Percentiles rank a stretch among this genome's conserved stretches.
Conservation (phyloP, 2,329 filamentous ascomycete genomes). For the Diaporthe citri region DNA sequence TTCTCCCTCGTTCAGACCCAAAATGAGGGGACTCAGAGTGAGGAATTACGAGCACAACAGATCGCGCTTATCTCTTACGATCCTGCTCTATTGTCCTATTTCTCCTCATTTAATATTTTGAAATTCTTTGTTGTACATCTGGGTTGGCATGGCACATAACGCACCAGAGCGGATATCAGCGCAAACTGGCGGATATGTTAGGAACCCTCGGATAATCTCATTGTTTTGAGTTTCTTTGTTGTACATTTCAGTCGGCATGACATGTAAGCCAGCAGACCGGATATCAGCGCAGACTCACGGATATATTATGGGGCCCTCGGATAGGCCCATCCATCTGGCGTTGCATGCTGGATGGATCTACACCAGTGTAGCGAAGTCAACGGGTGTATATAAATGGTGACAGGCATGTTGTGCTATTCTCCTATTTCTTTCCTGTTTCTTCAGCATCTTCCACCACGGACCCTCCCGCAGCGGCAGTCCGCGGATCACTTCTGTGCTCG, state of each 20-base stretch:
- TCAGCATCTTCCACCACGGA: not conserved
- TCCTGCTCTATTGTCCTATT: too few species aligned
- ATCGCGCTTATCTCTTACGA: too few species aligned
- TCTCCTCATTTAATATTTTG: too few species aligned
- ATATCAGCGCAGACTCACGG: not conserved
- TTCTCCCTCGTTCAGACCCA: too few species aligned
- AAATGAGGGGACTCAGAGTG: too few species aligned
- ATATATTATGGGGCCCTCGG: not conserved
- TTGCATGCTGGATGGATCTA: not conserved
- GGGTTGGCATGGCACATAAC: too few species aligned
- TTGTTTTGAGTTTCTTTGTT: too few species aligned
- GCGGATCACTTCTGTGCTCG: not conserved
- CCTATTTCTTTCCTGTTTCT: not conserved
- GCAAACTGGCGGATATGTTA: not conserved
- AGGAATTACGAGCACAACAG: too few species aligned
- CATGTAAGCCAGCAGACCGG: not conserved
- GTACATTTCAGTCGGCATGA: too few species aligned
- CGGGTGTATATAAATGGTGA: not conserved
- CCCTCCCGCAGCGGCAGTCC: not conserved
- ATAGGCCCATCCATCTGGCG: not conserved
- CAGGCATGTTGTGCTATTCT: not conserved
- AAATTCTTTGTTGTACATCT: too few species aligned
- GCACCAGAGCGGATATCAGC: not conserved
- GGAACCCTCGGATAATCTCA: not conserved
- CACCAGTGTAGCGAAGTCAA: not conserved